These are phyloP conservation scores for Aotearoamyces nothofagi DNA, from an alignment of 2,329 filamentous ascomycete genomes.

Conservation along the genomic window DNA sequence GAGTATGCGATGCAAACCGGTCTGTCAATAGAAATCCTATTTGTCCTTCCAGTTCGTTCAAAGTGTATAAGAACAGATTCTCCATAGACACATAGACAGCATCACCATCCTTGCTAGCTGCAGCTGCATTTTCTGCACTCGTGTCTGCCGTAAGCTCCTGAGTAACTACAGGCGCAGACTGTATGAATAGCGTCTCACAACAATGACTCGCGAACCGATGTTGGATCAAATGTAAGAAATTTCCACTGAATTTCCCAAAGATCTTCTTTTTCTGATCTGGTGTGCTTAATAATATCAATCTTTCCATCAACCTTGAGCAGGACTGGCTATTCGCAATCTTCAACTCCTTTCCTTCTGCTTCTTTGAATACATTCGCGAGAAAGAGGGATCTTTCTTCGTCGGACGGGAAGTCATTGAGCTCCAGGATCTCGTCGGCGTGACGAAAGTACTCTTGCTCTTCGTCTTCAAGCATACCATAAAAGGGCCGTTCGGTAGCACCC, in stretches of 20 bases:
- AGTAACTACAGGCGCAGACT: conserved; percentile 65
- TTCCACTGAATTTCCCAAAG: conserved; percentile 71
- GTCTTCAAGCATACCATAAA: conserved; percentile 85
- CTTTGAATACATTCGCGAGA: conserved; percentile 69
- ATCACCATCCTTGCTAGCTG: conserved; percentile 33
- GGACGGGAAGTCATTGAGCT: conserved; percentile 73
- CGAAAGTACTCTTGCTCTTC: conserved; percentile 95
- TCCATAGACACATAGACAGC: conserved; percentile 54
- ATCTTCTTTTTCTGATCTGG: conserved; percentile 70
- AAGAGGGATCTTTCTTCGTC: conserved; percentile 58
- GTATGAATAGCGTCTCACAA: conserved; percentile 82
- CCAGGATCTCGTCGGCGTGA: conserved; percentile 75
- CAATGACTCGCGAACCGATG: conserved; percentile 97
- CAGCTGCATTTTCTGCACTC: conserved; percentile 26
- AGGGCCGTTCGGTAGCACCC: conserved; percentile 24
- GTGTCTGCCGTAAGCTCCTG: conserved; percentile 45
- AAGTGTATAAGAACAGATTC: conserved; percentile 64
- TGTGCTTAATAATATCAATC: conserved; percentile 70
- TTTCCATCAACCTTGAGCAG: conserved; percentile 85
- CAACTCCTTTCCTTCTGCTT: conserved; percentile 83
- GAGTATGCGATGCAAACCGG: conserved; percentile 81
- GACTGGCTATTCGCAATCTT: conserved; percentile 94
- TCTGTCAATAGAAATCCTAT: conserved; percentile 69
- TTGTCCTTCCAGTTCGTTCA: conserved; percentile 79
- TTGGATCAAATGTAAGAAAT: conserved; percentile 81